Conservation (phyloP, 73 alveolate genomes). For the Paramecium bursaria region DNA sequence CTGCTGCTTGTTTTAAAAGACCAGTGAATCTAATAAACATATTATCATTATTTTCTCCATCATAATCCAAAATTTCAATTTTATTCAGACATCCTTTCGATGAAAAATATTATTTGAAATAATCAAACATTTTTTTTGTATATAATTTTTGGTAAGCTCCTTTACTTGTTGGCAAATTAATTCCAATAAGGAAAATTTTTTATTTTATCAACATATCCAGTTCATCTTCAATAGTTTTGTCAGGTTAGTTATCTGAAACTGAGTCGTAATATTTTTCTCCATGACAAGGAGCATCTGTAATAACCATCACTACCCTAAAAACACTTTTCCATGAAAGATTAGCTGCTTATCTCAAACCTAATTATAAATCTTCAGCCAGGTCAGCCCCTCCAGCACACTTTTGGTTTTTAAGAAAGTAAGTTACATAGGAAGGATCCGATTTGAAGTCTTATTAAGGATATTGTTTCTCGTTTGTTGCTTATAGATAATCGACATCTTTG, state of each 20-base stretch:
- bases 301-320: slow-evolving; percentile 15
- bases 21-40: not conserved
- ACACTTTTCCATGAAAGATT: not conserved
- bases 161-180: slow-evolving; percentile 24
- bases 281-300: slow-evolving; percentile 53
- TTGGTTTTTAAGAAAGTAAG: not conserved
- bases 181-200: not conserved
- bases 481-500: not conserved
- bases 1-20: not conserved
- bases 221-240: slow-evolving; percentile 11
- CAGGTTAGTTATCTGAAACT: not conserved
- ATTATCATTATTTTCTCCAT: too few relatives aligned
- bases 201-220: slow-evolving; percentile 9
- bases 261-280: slow-evolving; percentile 17
- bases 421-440: not conserved
- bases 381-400: slow-evolving; percentile 24
- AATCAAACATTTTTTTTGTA: slow-evolving; percentile 4
- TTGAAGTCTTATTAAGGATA: slow-evolving; percentile 13
- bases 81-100: not conserved
- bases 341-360: not conserved
- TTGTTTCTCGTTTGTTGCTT: not conserved
- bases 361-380: slow-evolving; percentile 30
- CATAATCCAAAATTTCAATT: not conserved
- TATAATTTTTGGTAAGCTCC: too few relatives aligned
- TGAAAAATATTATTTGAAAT: not conserved